Evolutionary conservation across 2,329 filamentous ascomycete species (phyloP).

Genomic region (Byssochlamys sp.): DNA sequence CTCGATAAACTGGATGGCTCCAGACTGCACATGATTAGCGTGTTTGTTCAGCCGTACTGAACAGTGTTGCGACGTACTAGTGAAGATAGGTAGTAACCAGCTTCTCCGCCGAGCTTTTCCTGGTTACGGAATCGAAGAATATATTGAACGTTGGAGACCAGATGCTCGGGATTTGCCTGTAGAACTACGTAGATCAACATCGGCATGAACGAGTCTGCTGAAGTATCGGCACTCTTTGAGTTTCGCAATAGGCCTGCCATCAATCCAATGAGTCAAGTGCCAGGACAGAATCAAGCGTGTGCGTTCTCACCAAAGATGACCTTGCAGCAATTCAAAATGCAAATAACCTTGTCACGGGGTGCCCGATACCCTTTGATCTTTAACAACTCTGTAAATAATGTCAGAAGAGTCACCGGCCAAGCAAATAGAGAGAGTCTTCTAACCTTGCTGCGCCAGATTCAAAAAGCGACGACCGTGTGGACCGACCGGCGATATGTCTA

Average conservation of each 20-base stretch:
- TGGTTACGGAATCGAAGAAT: slow-evolving; percentile 94
- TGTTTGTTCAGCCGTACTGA: neutral
- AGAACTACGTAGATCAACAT: slow-evolving; percentile 92
- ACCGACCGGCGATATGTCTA: slow-evolving; percentile 78
- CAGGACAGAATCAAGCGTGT: neutral
- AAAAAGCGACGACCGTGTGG: slow-evolving; percentile 84
- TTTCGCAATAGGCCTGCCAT: slow-evolving; percentile 70
- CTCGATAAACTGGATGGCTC: slow-evolving; percentile 92
- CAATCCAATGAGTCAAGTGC: neutral
- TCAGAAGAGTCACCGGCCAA: slow-evolving; percentile 12
- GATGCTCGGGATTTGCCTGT: slow-evolving; percentile 84
- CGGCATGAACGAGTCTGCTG: slow-evolving; percentile 90
- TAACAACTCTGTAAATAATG: slow-evolving; percentile 58
- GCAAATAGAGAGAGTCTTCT: slow-evolving; percentile 8
- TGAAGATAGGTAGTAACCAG: slow-evolving; percentile 94
- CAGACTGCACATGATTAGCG: slow-evolving; percentile 32
- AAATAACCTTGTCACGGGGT: slow-evolving; percentile 97
- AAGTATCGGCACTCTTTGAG: slow-evolving; percentile 75
- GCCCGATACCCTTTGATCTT: slow-evolving; percentile 96
- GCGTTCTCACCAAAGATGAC: slow-evolving; percentile 74
- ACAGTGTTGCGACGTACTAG: slow-evolving; percentile 46
- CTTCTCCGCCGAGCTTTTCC: slow-evolving; percentile 93
- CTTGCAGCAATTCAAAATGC: slow-evolving; percentile 96
- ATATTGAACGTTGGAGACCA: slow-evolving; percentile 96
- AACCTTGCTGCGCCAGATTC: slow-evolving; percentile 76